These are phyloP conservation scores for Talaromyces sp. DNA, from an alignment of 2,329 filamentous ascomycete genomes.

Conservation along the genomic window DNA sequence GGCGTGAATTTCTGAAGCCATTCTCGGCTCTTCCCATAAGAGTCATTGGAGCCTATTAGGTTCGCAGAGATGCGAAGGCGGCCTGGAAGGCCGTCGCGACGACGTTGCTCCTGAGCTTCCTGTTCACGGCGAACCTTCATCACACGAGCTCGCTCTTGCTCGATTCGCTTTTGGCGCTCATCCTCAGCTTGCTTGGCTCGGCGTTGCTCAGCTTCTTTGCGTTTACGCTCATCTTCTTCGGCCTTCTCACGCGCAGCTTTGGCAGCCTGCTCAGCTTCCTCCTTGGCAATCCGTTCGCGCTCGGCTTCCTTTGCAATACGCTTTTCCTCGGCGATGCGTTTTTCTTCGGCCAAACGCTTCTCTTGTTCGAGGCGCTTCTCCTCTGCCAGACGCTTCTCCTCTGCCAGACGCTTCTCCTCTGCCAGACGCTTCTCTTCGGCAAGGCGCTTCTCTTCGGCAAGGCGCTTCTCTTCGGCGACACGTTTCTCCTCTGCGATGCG, in stretches of 20 bases:
- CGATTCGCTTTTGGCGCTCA: slow-evolving; percentile 46
- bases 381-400: slow-evolving; percentile 34
- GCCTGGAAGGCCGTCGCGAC: slow-evolving; percentile 50
- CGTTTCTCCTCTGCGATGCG: slow-evolving; percentile 28
- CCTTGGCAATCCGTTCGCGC: slow-evolving; percentile 34
- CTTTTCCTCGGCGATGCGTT: slow-evolving; percentile 35
- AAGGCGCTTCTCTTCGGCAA: slow-evolving; percentile 36
- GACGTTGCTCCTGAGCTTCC: slow-evolving; percentile 50
- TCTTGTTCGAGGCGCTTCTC: slow-evolving; percentile 36
- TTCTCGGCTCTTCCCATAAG: slow-evolving; percentile 42
- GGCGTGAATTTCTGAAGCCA: slow-evolving; percentile 53
- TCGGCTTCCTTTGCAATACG: slow-evolving; percentile 33
- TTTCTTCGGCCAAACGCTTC: slow-evolving; percentile 35
- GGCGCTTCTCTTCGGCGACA: slow-evolving; percentile 23
- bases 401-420: slow-evolving; percentile 35
- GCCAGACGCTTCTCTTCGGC: slow-evolving; percentile 34
- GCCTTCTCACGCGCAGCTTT: slow-evolving; percentile 44
- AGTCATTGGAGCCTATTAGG: slow-evolving; percentile 47
- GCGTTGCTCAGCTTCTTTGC: slow-evolving; percentile 46
- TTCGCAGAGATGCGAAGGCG: slow-evolving; percentile 49
- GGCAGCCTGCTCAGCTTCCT: slow-evolving; percentile 40
- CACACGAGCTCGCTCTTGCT: slow-evolving; percentile 46
- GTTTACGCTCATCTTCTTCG: slow-evolving; percentile 47
- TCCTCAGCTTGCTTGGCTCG: slow-evolving; percentile 50
- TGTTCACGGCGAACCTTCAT: slow-evolving; percentile 48